Percentiles rank a stretch among this genome's conserved stretches.
Evolutionary conservation across 768 basidiomycete genomes (phyloP).

Genomic region (Russula sp.): DNA sequence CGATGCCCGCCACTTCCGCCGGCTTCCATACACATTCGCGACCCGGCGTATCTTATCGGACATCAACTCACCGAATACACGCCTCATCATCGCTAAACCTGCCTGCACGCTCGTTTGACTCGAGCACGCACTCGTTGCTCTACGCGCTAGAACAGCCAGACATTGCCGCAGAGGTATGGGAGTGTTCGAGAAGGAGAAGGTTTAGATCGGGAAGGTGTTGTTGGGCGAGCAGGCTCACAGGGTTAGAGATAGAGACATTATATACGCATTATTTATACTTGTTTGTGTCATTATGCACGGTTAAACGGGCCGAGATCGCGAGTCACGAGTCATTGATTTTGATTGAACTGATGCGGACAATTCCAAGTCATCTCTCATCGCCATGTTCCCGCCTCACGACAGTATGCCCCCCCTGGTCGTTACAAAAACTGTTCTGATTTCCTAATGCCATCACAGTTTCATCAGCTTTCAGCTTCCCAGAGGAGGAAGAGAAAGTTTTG

Average conservation of each 20-base stretch:
- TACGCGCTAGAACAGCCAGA: neutral
- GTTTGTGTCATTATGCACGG: constrained; percentile 2
- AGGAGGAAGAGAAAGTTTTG: constrained; percentile 88
- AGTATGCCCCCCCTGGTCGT: constrained; percentile 45
- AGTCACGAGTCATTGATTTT: constrained; percentile 1
- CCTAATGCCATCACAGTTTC: constrained; percentile 51
- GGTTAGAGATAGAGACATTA: neutral
- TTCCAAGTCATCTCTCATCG: neutral
- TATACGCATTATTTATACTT: constrained; percentile 22
- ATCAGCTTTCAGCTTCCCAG: constrained; percentile 74
- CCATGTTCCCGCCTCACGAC: constrained; percentile 60
- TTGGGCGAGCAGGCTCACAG: constrained; percentile 14
- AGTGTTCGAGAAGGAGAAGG: constrained; percentile 10
- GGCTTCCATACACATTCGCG: constrained; percentile 13
- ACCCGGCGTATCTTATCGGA: constrained; percentile 3
- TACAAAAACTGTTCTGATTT: constrained; percentile 1
- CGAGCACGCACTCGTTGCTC: constrained; percentile 4
- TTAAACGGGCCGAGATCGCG: constrained; percentile 13
- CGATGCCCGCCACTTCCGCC: constrained; percentile 1
- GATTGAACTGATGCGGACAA: neutral
- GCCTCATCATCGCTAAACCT: constrained; percentile 11
- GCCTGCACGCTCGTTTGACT: constrained; percentile 5
- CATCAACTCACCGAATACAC: constrained; percentile 9
- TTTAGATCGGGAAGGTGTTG: constrained; percentile 13
- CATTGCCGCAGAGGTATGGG: constrained; percentile 11